phyloP scores from a whole-genome alignment of 2,329 filamentous ascomycete genomes.

The Pseudopithomyces maydicus region DNA sequence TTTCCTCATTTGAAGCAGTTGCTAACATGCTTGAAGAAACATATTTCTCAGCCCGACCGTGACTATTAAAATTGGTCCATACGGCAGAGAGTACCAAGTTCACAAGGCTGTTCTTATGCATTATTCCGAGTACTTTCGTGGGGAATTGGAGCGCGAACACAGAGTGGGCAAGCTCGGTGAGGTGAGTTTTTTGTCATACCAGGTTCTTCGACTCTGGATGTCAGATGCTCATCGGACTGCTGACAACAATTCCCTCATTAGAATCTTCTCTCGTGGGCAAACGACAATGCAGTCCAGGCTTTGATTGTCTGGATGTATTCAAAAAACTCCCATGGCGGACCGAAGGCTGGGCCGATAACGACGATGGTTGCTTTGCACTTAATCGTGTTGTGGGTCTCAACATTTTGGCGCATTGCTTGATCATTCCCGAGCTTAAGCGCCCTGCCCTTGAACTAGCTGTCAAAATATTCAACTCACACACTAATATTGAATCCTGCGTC shows the following conservation, averaged over 20 bases:
- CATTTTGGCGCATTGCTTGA: slow-evolving; percentile 12
- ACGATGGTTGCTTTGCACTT: slow-evolving; percentile 15
- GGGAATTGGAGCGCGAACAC: slow-evolving; percentile 11
- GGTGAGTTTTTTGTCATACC: slow-evolving; percentile 1
- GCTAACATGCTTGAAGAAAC: neutral
- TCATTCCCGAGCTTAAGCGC: neutral
- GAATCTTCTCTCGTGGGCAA: too few species aligned
- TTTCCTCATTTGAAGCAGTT: neutral
- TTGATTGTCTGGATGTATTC: neutral
- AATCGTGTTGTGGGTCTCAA: slow-evolving; percentile 10
- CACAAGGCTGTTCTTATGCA: slow-evolving; percentile 12
- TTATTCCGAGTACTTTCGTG: slow-evolving; percentile 17
- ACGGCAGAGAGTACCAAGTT: slow-evolving; percentile 5
- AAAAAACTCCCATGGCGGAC: neutral
- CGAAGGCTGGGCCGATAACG: neutral
- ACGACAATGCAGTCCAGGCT: neutral
- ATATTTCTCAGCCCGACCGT: neutral
- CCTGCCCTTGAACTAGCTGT: neutral
- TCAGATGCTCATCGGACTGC: neutral
- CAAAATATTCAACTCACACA: neutral
- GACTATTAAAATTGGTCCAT: slow-evolving; percentile 12
- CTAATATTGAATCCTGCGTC: neutral
- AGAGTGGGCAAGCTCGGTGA: slow-evolving; percentile 8
- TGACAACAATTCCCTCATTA: neutral
- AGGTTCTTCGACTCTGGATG: neutral